Evolutionary conservation across 345 rosid species (phyloP), one percentile per base, ranked within the genome.

Genomic region (Pistacia atlantica): DNA sequence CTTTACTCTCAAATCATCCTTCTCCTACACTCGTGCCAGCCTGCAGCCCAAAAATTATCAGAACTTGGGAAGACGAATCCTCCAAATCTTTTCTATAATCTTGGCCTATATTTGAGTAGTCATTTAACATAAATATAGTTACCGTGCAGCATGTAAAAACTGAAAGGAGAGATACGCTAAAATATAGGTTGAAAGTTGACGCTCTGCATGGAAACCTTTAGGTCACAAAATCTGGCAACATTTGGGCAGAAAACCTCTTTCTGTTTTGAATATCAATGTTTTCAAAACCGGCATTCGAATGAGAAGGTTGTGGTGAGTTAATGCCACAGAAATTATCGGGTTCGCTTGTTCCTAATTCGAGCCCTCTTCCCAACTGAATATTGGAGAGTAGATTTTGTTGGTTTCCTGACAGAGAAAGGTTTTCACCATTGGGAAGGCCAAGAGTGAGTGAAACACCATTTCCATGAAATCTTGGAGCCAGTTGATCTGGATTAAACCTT

Each of bases 401-500:
- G 65, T 78, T 75, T 56, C 81, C 84, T 4, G 87, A 82, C 5
- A 85, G 69, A 2, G 86, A 71, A 3, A 81, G 79, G 83, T 83
- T 85, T 46, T 86, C 89, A 31, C 87, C 74, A 35, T 86, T 81
- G 11, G 93, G 93, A 46, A 89, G 86, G 16, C 95, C 93, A 42
- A 90, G 93, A 54, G 90, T 87, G 52, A 92, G 92, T 2, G 95
- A 90, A 58, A 89, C 89, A 60, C 87, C 65, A 25, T 86, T 88
- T 51, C 90, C 88, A 54, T 68, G 77, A 73, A 85, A 84, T 56
- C 83, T 56, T 16, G 83, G 84, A 55, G 81, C 69, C 75, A 58
- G 66, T 78, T 71, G 88, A 73, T 85, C 90, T 37, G 84, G 77
- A 38, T 78, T 82, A 75, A 88, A 83, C 87, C 85, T 79, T 51